phyloP scores from a whole-genome alignment of 1,284 basidiomycete species.

The Amylostereum areolatum region DNA sequence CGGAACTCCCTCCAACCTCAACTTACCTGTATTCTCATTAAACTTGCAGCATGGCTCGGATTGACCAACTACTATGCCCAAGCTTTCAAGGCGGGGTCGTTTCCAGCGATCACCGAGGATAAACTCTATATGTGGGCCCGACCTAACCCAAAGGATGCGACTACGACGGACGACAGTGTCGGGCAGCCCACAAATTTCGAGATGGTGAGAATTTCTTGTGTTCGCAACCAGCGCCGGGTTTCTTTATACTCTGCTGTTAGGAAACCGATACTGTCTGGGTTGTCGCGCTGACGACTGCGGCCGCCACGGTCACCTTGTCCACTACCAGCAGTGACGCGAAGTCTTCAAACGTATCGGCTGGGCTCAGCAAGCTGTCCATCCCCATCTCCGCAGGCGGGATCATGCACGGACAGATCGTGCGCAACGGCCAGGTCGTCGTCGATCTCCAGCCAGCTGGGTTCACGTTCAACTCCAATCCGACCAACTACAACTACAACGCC shows the following conservation, averaged over 20 bases:
- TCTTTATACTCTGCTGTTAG: conserved; percentile 13
- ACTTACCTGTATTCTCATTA: no score
- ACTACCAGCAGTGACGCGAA: conserved; percentile 9
- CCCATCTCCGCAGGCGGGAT: conserved; percentile 27
- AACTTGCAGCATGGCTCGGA: conserved; percentile 29
- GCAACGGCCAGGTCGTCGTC: conserved; percentile 27
- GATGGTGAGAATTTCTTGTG: conserved; percentile 23
- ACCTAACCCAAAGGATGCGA: conserved; percentile 44
- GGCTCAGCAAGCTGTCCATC: conserved; percentile 43
- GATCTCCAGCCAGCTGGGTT: conserved; percentile 22
- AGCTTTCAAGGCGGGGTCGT: conserved; percentile 53
- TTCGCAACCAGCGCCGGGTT: neutral
- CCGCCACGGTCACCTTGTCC: conserved; percentile 40
- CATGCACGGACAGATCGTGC: conserved; percentile 31
- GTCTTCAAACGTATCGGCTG: conserved; percentile 33
- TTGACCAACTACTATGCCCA: conserved; percentile 47
- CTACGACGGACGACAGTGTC: conserved; percentile 29
- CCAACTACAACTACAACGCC: conserved; percentile 38
- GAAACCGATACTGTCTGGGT: conserved; percentile 37
- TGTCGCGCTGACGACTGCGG: conserved; percentile 42
- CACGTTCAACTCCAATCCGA: conserved; percentile 26
- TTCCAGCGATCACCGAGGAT: conserved; percentile 48
- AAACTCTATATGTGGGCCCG: conserved; percentile 53
- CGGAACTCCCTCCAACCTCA: neutral
- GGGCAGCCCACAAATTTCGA: conserved; percentile 37